Evolutionary conservation across 108 stramenopile genomes (phyloP), one percentile per base, ranked within the genome.

Genomic region (Mediolabrus comicus): DNA sequence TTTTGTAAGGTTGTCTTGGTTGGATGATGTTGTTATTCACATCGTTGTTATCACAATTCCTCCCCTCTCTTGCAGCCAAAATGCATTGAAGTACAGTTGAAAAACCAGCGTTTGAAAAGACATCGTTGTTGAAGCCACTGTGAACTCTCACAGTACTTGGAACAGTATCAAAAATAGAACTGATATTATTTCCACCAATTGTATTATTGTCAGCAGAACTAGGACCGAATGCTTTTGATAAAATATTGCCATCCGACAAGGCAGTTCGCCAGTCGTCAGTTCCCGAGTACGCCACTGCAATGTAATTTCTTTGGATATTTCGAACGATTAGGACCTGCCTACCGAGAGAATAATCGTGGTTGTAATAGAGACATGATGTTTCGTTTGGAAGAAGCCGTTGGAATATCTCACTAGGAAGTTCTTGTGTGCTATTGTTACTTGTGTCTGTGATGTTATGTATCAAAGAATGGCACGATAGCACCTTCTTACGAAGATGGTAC

Each of bases 231-330:
- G 79, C 53, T 57, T 76, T 76, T 41, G 64, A 78, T 24, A 83
- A 49, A 41, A 91, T 82, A 57, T 94, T 66, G 22, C 75, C 82
- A 77, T 94, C 93, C 16, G 79, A 71, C 58, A 94, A 65, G 0
- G 86, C 72, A n/a, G 90, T 88, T 34, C 68, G 55, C 30, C 85
- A 74, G 72, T 94, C 84, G 60, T 94, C 93, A 2, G 93, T 94
- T 32, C 93, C 93, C 1, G 93, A 88, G 79, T 86, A 94, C 9
- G 86, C 85, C 9, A 94, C 62, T 4, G 89, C 83, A 16, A 91
- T 49, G 61, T 91, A 94, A 3, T 72, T 59, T 9, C 79, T 64
- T 10, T 77, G 61, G 5, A n/a, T 58, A 3, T 69, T 71, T 12
- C 77, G 35, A 2, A 71, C 77, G 0, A 94, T 46, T 58, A 91